A percentile compares a stretch with the other conserved stretches of the same genome.
These are phyloP conservation scores for Suillus americanus DNA, from an alignment of 768 basidiomycete genomes.

Conservation along the genomic window DNA sequence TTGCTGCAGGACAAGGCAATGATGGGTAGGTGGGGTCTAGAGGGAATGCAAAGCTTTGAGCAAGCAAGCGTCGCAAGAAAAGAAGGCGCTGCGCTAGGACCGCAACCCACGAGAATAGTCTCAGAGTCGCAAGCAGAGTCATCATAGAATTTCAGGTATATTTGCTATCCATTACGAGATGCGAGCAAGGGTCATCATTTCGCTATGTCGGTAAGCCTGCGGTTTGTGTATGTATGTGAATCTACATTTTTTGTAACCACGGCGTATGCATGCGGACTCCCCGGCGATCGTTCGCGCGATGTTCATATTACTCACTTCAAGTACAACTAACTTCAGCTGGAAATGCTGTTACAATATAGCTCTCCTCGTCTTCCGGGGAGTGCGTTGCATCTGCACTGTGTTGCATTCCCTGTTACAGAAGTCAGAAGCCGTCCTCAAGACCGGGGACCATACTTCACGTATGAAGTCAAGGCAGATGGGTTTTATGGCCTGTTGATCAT, in stretches of 20 bases:
- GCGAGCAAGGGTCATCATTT: no score
- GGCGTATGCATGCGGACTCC: neutral
- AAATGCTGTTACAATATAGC: neutral
- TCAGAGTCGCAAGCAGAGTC: neutral
- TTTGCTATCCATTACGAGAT: neutral
- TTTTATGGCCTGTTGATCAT: neutral
- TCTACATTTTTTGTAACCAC: neutral
- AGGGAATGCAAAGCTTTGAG: conserved; percentile 90
- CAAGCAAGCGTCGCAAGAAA: conserved; percentile 59
- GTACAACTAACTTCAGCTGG: neutral
- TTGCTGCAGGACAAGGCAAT: conserved; percentile 78
- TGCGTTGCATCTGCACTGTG: neutral
- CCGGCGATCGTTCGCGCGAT: neutral
- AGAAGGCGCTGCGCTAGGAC: conserved; percentile 36
- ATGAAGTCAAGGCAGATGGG: neutral
- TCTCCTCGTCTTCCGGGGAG: neutral
- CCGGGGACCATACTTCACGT: neutral
- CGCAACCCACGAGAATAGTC: neutral
- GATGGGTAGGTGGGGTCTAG: conserved; percentile 90
- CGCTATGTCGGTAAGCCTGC: neutral
- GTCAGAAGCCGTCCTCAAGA: neutral
- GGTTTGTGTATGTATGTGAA: neutral
- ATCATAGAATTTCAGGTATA: neutral
- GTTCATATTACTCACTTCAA: neutral
- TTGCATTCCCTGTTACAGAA: neutral